phyloP scores from a whole-genome alignment of 176 grass and related monocot genomes.

The Avena sativa region DNA sequence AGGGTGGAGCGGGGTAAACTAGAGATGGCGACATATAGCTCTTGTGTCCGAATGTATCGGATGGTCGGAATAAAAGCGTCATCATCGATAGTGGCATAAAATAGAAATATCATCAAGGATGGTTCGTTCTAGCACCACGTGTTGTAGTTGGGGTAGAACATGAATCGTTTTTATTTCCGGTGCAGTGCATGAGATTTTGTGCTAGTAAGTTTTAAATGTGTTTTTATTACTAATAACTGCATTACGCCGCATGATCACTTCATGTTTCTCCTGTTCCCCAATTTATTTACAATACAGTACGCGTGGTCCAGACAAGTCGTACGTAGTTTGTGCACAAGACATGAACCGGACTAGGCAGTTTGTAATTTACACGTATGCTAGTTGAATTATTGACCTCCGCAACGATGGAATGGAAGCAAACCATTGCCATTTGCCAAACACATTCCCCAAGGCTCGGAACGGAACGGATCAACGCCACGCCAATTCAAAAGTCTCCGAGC shows the following conservation, averaged over 20 bases:
- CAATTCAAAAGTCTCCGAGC: slow-evolving; percentile 12
- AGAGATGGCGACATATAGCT: too few relatives aligned
- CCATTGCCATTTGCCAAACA: background rate
- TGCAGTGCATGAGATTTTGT: too few relatives aligned
- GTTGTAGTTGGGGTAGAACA: too few relatives aligned
- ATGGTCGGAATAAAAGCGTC: too few relatives aligned
- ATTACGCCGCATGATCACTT: background rate
- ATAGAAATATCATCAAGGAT: too few relatives aligned
- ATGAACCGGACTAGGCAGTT: background rate
- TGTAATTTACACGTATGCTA: background rate
- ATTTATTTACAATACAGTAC: background rate
- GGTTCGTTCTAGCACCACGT: too few relatives aligned
- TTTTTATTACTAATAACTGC: background rate
- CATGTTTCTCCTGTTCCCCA: background rate
- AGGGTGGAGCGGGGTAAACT: too few relatives aligned
- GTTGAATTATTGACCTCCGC: background rate
- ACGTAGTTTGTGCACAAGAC: too few relatives aligned
- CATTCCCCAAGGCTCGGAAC: background rate
- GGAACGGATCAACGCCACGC: slow-evolving; percentile 34
- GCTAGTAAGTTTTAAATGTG: too few relatives aligned
- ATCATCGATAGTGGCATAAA: too few relatives aligned
- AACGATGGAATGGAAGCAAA: background rate
- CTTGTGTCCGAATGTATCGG: too few relatives aligned
- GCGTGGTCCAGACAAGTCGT: background rate
- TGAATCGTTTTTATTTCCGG: too few relatives aligned